Evolutionary conservation across 2,329 filamentous ascomycete genomes (phyloP).

Genomic region (Botrytis aclada): DNA sequence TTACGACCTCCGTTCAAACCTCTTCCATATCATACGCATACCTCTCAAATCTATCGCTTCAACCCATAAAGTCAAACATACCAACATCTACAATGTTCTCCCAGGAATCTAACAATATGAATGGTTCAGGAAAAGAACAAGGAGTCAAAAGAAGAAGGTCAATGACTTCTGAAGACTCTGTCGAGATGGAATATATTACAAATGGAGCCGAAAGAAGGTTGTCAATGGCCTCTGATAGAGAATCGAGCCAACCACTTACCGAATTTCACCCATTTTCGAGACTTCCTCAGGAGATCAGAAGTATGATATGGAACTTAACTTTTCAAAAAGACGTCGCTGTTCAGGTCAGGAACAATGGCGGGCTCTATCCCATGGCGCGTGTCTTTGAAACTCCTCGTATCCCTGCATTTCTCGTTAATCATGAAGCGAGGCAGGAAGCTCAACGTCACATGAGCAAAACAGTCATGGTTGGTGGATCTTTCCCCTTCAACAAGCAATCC

Average conservation of each 20-base stretch:
- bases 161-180: not conserved
- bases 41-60: not conserved
- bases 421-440: not conserved
- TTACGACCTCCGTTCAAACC: not conserved
- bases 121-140: not conserved
- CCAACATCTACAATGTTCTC: not conserved
- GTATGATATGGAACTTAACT: not conserved
- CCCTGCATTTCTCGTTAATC: not conserved
- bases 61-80: not conserved
- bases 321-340: not conserved
- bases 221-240: accelerated
- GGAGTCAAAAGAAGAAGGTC: not conserved
- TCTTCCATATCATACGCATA: not conserved
- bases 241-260: not conserved
- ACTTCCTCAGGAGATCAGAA: not conserved
- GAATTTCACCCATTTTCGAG: not conserved
- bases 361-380: not conserved
- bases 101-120: not conserved
- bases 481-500: not conserved
- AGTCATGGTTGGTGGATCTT: not conserved
- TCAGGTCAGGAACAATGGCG: not conserved
- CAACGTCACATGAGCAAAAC: not conserved
- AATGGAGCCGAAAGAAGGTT: not conserved
- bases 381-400: not conserved
- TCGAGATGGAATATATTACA: not conserved